phyloP scores from a whole-genome alignment of 75 land plant genomes.

The Sequoiadendron giganteum region DNA sequence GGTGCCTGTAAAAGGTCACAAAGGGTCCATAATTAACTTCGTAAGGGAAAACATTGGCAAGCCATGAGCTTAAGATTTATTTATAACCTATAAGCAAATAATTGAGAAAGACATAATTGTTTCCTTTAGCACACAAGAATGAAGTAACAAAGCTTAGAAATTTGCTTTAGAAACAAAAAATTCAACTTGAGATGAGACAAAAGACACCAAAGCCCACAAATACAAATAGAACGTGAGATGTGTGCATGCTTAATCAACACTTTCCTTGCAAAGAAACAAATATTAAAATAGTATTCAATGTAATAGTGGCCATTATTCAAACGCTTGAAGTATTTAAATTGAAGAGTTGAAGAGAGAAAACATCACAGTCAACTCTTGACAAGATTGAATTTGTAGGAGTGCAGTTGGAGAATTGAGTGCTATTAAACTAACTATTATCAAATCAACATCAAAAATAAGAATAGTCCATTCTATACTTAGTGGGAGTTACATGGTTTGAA shows the following conservation, averaged over 20 bases:
- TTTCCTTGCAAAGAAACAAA: background rate
- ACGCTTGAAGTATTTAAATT: background rate
- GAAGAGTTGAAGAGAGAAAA: background rate
- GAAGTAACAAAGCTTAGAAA: background rate
- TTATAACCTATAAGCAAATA: background rate
- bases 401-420: too few relatives aligned
- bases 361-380: background rate
- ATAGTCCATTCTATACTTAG: background rate
- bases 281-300: background rate
- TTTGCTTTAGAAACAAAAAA: background rate
- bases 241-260: background rate
- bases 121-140: background rate
- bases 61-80: background rate
- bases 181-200: background rate
- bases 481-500: too few relatives aligned
- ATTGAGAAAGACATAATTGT: background rate
- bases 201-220: background rate
- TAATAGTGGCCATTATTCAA: background rate
- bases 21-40: background rate
- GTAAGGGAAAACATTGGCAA: background rate
- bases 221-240: background rate
- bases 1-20: constrained; percentile 29
- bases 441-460: background rate
- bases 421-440: background rate
- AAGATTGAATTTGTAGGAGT: background rate